phyloP scores from a whole-genome alignment of 305 asterid genomes.

The Fraxinus paxiana region DNA sequence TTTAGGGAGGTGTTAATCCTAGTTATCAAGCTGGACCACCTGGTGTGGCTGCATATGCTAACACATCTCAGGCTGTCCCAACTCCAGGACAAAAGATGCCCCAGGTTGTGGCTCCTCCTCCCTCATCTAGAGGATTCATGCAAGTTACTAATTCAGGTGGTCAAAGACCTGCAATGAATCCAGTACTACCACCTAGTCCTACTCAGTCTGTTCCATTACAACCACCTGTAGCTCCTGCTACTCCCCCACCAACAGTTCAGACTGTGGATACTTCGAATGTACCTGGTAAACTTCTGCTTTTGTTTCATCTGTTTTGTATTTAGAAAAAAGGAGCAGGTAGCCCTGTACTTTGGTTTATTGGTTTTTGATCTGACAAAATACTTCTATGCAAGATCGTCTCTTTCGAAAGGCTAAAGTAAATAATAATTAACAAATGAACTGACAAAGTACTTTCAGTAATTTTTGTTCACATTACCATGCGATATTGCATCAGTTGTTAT shows the following conservation, averaged over 20 bases:
- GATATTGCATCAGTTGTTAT: background rate
- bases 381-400: background rate
- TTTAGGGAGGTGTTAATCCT: conserved; percentile 57
- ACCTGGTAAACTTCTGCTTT: conserved; percentile 55
- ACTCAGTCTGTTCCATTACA: conserved; percentile 56
- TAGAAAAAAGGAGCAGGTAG: background rate
- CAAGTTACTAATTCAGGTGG: conserved; percentile 56
- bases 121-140: conserved; percentile 63
- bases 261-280: conserved; percentile 93
- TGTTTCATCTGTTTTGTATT: conserved; percentile 6
- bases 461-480: background rate
- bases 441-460: background rate
- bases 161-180: conserved; percentile 68
- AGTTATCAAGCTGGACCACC: conserved; percentile 63
- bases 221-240: conserved; percentile 66
- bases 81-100: conserved; percentile 55
- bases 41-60: conserved; percentile 50
- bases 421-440: background rate
- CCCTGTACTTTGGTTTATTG: background rate
- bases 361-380: background rate
- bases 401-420: background rate
- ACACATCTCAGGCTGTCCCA: conserved; percentile 51
- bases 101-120: conserved; percentile 56
- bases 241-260: conserved; percentile 96
- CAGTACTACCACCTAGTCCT: conserved; percentile 74